Base-by-base conservation (phyloP, 2,329 filamentous ascomycete species). In the Colletotrichum scovillei region DNA sequence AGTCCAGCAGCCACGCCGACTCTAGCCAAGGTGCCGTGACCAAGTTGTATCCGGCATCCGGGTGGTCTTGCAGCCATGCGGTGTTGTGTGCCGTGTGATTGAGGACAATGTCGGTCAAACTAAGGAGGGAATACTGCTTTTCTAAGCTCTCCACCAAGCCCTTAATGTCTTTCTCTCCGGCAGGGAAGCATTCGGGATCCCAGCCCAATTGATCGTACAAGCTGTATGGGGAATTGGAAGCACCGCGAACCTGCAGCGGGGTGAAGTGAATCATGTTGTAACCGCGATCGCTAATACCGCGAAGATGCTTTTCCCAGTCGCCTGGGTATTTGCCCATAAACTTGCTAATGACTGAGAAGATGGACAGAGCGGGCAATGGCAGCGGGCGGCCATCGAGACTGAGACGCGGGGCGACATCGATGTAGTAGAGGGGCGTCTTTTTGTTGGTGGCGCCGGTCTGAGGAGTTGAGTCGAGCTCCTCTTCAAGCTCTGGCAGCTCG, bases 191-290 rank as follows among this genome's bases (percentile, higher is more conserved):
- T 9, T 86, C 85, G 5, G 92, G 89, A 80, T 99, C 97, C 87
- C 97, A 99, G 57, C 88, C 88, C 26, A 97, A 88, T 85, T 99
- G 97, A 79, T 99, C 94, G 81, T 93, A 98, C 78, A 99, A 90
- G 82, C 97, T 99, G 87, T 98, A 99, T 0, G 97, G 97, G 1
- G 97, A 99, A 81, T 99, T 98, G 65, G 97, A 99, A 57, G 88
- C 89, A 70, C 97, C 97, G 73, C 97, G 92, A 72, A 93, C 88
- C 88, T 97, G 97, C 76, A 99, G 87, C 11, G 97, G 97, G 2
- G 97, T 98, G 82, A 99, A 99, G 83, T 99, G 97, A 73, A 99
- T 92, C 95, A 98, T 98, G 85, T 99, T 99, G 88, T 99, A 99
- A 58, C 95, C 95, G 74, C 97, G 90, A 78, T 94, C 91, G 81